Conservation (phyloP, 495 filamentous ascomycete species). For the Annulohypoxylon nitens region DNA sequence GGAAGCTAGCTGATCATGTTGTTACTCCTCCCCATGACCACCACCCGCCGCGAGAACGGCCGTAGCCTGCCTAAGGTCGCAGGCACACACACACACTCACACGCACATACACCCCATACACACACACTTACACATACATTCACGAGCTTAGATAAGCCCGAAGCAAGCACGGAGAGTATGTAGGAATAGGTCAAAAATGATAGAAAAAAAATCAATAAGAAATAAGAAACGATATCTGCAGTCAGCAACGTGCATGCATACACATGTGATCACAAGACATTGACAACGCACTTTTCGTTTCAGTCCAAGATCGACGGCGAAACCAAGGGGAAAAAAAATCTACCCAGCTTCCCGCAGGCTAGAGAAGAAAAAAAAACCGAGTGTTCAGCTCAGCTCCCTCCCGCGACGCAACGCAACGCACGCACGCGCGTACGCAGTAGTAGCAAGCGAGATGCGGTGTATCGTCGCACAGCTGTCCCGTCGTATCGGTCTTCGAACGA, state of each 20-base stretch:
- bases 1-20: not conserved
- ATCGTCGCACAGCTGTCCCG: constrained; percentile 32
- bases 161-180: not conserved
- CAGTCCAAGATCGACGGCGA: constrained; percentile 24
- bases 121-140: not conserved
- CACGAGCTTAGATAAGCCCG: constrained; percentile 18
- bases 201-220: not conserved
- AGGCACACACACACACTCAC: not conserved
- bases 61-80: constrained; percentile 3
- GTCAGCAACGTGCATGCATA: constrained; percentile 49
- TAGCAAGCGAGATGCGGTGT: constrained; percentile 16
- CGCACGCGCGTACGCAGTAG: constrained; percentile 4
- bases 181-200: constrained; percentile 2
- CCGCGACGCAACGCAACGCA: not conserved
- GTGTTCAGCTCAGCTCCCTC: constrained; percentile 22
- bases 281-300: constrained; percentile 25
- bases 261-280: constrained; percentile 46
- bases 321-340: not conserved
- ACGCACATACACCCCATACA: constrained; percentile 1
- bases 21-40: constrained; percentile 6
- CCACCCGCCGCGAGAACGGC: constrained; percentile 4
- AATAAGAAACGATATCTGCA: constrained; percentile 25
- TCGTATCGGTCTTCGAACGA: constrained; percentile 16
- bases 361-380: not conserved
- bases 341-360: not conserved